Conservation (phyloP, 1,139 yeast genomes). For the Schizosaccharomyces versatilis region DNA sequence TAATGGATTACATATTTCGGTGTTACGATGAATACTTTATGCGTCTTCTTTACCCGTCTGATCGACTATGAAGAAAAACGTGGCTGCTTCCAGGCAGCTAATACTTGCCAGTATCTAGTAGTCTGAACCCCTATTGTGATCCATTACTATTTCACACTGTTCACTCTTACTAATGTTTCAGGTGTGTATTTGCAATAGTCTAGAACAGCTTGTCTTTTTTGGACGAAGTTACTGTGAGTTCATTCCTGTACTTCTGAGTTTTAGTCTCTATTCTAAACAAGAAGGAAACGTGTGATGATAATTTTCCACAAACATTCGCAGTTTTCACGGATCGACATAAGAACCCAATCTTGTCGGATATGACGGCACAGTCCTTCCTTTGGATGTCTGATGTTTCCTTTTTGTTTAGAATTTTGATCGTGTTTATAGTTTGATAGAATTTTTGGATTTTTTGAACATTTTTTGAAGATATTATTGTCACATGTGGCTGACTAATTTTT, state of each 20-base stretch:
- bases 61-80: slow-evolving; percentile 1
- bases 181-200: background rate
- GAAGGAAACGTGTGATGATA: background rate
- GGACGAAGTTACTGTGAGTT: background rate
- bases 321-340: slow-evolving; percentile 2
- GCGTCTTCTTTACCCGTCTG: slow-evolving; percentile 3
- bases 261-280: background rate
- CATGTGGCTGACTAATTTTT: background rate
- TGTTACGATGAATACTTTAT: background rate
- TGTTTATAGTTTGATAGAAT: background rate
- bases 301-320: slow-evolving; percentile 2
- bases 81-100: background rate
- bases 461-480: background rate
- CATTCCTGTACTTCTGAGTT: background rate
- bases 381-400: slow-evolving; percentile 1
- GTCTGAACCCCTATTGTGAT: background rate
- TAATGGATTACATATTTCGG: background rate
- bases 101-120: slow-evolving; percentile 2
- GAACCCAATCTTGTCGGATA: slow-evolving; percentile 2
- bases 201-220: background rate
- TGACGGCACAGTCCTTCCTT: slow-evolving; percentile 3
- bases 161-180: background rate
- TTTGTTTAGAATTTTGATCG: background rate
- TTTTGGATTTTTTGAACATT: background rate
- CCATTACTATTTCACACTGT: background rate